These are phyloP conservation scores for Clonostachys rosea DNA, from an alignment of 2,329 filamentous ascomycete genomes.

Conservation along the genomic window DNA sequence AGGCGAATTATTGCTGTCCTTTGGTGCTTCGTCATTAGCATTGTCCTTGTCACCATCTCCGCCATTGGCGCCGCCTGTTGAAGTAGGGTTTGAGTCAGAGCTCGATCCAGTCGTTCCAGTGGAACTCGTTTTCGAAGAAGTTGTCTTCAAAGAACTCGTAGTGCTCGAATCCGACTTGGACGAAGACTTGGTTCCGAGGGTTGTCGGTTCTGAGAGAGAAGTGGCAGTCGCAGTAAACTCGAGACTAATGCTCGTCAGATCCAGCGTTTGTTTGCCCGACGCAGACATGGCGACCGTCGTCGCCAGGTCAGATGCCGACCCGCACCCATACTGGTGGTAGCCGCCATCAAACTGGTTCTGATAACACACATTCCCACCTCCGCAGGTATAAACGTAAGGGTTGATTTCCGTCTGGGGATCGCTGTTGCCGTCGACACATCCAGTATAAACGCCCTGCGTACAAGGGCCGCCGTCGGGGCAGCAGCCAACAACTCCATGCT, in stretches of 20 bases:
- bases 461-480: slow-evolving; percentile 48
- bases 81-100: neutral
- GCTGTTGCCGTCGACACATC: slow-evolving; percentile 49
- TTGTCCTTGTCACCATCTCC: neutral
- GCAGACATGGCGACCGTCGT: slow-evolving; percentile 43
- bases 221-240: slow-evolving; percentile 31
- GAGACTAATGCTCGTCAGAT: slow-evolving; percentile 31
- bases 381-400: slow-evolving; percentile 53
- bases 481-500: slow-evolving; percentile 46
- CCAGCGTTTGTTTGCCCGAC: slow-evolving; percentile 26
- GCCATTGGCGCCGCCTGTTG: neutral
- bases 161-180: neutral
- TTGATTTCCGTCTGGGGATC: slow-evolving; percentile 44
- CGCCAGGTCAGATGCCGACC: slow-evolving; percentile 37
- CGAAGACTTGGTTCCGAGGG: slow-evolving; percentile 21
- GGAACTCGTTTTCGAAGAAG: slow-evolving; percentile 1
- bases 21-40: slow-evolving; percentile 15
- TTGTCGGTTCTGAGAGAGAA: slow-evolving; percentile 33
- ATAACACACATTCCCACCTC: slow-evolving; percentile 47
- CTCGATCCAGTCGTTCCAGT: slow-evolving; percentile 10
- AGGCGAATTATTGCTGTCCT: slow-evolving; percentile 15
- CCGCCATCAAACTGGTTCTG: slow-evolving; percentile 50
- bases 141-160: neutral
- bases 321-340: slow-evolving; percentile 53
- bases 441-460: slow-evolving; percentile 51